Conservation (phyloP, 2,329 filamentous ascomycete genomes). For the Alternaria metachromatica region DNA sequence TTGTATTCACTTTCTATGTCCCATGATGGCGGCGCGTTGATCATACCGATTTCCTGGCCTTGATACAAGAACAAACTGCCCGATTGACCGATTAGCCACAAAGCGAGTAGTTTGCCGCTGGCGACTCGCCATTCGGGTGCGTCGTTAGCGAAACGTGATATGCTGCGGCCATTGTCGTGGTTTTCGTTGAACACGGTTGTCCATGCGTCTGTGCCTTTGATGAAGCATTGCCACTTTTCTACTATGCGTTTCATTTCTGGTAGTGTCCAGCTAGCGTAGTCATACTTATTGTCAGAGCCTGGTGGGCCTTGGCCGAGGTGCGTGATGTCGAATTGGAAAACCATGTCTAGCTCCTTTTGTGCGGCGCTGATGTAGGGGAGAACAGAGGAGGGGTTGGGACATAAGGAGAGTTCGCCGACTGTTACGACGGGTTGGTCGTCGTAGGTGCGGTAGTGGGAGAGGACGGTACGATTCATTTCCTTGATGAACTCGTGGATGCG, state of each 20-base stretch:
- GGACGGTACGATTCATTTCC: conserved; percentile 59
- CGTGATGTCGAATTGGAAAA: conserved; percentile 57
- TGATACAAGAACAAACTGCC: conserved; percentile 67
- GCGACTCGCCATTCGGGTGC: conserved; percentile 52
- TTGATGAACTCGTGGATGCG: conserved; percentile 64
- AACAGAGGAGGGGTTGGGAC: conserved; percentile 51
- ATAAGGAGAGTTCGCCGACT: conserved; percentile 65
- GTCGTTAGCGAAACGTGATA: conserved; percentile 61
- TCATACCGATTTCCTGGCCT: conserved; percentile 68
- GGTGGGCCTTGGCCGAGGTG: conserved; percentile 45
- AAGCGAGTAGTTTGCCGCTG: conserved; percentile 50
- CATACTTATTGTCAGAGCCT: conserved; percentile 41
- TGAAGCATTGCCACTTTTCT: conserved; percentile 56
- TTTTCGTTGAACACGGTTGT: conserved; percentile 69
- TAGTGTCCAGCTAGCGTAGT: conserved; percentile 48
- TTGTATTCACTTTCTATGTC: conserved; percentile 62
- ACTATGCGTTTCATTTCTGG: conserved; percentile 53
- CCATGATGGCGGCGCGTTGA: conserved; percentile 61
- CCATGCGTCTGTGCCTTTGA: conserved; percentile 59
- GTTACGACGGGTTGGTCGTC: conserved; percentile 53
- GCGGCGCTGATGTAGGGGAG: conserved; percentile 52
- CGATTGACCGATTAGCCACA: conserved; percentile 57
- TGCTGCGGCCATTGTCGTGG: conserved; percentile 65
- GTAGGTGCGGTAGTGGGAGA: conserved; percentile 62
- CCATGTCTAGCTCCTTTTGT: conserved; percentile 55